phyloP scores from a whole-genome alignment of 495 filamentous ascomycete genomes.

The Penicillium malachiteum region DNA sequence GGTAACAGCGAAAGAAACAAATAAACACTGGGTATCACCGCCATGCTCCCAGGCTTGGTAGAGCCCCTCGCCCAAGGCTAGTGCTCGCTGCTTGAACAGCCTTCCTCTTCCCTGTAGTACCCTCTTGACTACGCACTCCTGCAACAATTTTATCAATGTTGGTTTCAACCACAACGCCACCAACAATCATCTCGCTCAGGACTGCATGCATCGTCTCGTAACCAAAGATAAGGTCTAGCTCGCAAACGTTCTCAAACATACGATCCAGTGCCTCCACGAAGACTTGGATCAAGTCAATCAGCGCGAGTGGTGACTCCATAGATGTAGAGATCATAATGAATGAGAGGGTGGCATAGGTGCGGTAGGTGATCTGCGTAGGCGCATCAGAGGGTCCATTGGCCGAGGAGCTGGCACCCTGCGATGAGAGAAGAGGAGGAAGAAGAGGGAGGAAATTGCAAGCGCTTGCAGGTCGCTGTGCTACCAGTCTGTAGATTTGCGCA shows the following conservation, averaged over 20 bases:
- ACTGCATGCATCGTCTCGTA: conserved; percentile 95
- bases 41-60: conserved; percentile 45
- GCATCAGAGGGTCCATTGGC: conserved; percentile 71
- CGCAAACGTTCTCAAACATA: conserved; percentile 97
- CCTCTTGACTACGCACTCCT: conserved; percentile 79
- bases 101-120: conserved; percentile 69
- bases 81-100: conserved; percentile 46
- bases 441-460: conserved; percentile 97
- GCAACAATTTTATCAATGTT: conserved; percentile 81
- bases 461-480: conserved; percentile 78
- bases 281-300: conserved; percentile 96
- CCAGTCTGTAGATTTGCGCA: conserved; percentile 95
- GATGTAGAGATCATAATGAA: conserved; percentile 99
- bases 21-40: conserved; percentile 22
- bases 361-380: conserved; percentile 95
- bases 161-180: conserved; percentile 94
- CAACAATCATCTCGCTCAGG: conserved; percentile 91
- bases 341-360: conserved; percentile 95
- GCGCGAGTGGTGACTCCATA: conserved; percentile 90
- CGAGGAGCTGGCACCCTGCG: conserved; percentile 58
- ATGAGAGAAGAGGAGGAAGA: conserved; percentile 61
- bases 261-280: conserved; percentile 94
- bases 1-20: neutral
- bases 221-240: conserved; percentile 97
- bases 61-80: conserved; percentile 35